These are phyloP conservation scores for Dimocarpus longan DNA, from an alignment of 345 rosid genomes.

Conservation along the genomic window DNA sequence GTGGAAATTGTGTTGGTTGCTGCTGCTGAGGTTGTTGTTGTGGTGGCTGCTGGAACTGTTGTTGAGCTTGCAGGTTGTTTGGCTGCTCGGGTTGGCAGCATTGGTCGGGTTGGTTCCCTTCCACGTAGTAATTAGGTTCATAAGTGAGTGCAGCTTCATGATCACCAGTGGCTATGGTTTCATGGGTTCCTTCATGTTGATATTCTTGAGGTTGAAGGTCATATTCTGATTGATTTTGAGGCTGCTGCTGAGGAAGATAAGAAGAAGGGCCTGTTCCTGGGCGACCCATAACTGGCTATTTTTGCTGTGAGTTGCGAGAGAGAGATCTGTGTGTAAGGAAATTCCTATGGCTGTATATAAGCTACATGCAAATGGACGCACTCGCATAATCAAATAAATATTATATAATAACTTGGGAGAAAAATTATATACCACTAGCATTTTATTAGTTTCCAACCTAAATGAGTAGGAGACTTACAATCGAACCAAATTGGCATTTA, in stretches of 20 bases:
- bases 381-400: not conserved
- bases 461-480: not conserved
- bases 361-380: not conserved
- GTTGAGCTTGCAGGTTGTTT: constrained; percentile 1
- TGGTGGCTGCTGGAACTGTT: not conserved
- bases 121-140: constrained; percentile 1
- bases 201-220: constrained; percentile 22
- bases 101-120: not conserved
- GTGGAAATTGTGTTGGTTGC: constrained; percentile 22
- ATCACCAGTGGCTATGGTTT: not conserved
- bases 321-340: not conserved
- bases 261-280: constrained; percentile 21
- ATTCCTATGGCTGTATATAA: not conserved
- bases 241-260: not conserved
- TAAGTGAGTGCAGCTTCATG: not conserved
- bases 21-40: constrained; percentile 19
- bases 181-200: constrained; percentile 6
- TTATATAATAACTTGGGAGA: no score
- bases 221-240: constrained; percentile 6
- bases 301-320: not conserved
- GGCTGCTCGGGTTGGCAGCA: constrained; percentile 7
- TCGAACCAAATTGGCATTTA: not conserved
- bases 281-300: constrained; percentile 16
- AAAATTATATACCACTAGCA: not conserved
- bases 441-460: not conserved